These are phyloP conservation scores for Hypoxylon cercidicola DNA, from an alignment of 495 filamentous ascomycete species.

Conservation along the genomic window DNA sequence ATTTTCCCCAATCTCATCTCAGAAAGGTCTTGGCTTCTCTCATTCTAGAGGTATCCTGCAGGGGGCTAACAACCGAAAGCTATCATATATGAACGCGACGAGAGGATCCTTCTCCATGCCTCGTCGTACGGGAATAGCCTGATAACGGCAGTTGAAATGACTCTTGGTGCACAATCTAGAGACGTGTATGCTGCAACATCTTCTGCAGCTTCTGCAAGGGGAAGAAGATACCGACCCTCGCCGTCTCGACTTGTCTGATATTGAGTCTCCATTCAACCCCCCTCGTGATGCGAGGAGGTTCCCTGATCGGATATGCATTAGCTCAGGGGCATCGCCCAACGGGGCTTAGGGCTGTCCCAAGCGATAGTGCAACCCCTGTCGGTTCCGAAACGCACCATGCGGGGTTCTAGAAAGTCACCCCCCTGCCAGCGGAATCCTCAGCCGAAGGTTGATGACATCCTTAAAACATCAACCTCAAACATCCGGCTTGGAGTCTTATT, in stretches of 20 bases:
- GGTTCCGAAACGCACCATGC: constrained; percentile 24
- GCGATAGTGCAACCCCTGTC: constrained; percentile 15
- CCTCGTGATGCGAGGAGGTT: background rate
- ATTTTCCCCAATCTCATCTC: constrained; percentile 17
- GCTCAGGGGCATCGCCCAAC: constrained; percentile 29
- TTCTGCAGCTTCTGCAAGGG: constrained; percentile 2
- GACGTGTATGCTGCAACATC: background rate
- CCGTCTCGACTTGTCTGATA: constrained; percentile 14
- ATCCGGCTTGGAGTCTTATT: too few relatives aligned
- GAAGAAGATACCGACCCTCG: background rate
- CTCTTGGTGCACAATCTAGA: constrained; percentile 1
- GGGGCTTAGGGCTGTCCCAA: constrained; percentile 17
- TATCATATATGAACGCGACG: background rate
- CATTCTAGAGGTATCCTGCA: constrained; percentile 3
- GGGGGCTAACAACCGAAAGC: constrained; percentile 3
- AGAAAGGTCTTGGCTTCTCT: constrained; percentile 19
- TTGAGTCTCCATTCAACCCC: constrained; percentile 3
- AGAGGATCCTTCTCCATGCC: constrained; percentile 2
- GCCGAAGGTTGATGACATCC: constrained; percentile 12
- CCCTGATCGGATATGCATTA: constrained; percentile 28
- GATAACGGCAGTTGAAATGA: constrained; percentile 9
- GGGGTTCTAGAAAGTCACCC: constrained; percentile 22
- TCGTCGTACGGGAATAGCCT: constrained; percentile 13
- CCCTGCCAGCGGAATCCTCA: constrained; percentile 10
- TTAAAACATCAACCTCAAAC: too few relatives aligned